Percentiles rank a stretch among this genome's conserved stretches.
Evolutionary conservation across 1,139 yeast species (phyloP).

Genomic region (Geotrichum candidum): DNA sequence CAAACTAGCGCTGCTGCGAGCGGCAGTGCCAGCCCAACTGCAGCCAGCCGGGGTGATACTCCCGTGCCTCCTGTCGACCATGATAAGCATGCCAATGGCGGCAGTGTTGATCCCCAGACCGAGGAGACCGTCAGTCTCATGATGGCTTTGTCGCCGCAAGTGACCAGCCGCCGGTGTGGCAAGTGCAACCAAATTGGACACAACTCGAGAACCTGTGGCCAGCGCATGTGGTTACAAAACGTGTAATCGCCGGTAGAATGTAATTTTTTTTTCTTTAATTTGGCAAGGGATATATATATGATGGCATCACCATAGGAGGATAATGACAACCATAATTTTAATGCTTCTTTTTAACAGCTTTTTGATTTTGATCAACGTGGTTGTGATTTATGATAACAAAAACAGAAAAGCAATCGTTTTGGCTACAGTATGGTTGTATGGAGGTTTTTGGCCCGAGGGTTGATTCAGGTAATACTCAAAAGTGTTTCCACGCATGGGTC

Average conservation of each 20-base stretch:
- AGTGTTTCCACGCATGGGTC: no score
- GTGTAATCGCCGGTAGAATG: neutral
- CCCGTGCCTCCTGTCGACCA: neutral
- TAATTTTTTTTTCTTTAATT: neutral
- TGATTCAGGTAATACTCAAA: no score
- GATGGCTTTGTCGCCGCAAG: neutral
- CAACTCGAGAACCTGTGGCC: slow-evolving; percentile 18
- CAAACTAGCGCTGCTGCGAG: neutral
- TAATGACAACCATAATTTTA: neutral
- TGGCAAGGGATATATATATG: neutral
- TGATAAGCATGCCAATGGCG: neutral
- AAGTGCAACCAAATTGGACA: slow-evolving; percentile 19
- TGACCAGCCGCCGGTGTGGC: slow-evolving; percentile 16
- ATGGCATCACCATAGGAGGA: neutral
- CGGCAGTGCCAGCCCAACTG: slow-evolving; percentile 4
- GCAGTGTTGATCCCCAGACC: neutral
- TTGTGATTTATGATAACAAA: neutral
- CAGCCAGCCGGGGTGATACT: neutral
- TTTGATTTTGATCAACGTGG: neutral
- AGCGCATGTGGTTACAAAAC: slow-evolving; percentile 16
- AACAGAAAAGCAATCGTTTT: neutral
- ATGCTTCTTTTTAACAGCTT: neutral
- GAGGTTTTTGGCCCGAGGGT: no score
- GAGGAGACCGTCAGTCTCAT: neutral
- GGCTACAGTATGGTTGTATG: no score